Base-by-base conservation (phyloP, 179 eudicot genomes). In the Corrigiola litoralis region DNA sequence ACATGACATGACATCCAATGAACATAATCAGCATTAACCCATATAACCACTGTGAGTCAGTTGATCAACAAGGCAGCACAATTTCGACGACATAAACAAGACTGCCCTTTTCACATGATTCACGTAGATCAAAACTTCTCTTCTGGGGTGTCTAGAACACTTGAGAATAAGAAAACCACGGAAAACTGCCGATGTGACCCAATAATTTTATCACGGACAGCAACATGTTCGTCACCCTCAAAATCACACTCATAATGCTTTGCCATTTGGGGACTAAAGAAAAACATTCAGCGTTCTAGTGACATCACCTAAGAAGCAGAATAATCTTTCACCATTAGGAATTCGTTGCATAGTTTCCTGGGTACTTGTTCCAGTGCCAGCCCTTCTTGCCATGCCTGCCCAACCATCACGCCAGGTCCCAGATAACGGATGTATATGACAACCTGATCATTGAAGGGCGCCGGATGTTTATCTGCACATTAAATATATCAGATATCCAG, bases 341-440 rank as follows among this genome's bases (percentile, higher is more conserved):
- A 78, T 76, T 90, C 92, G 61, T 73, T 58, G 46, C 83, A 90
- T 27, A 90, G 58, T 70, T 87, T 87, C 69, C 77, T 79, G 34
- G 92, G 97, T 17, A 87, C 76, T 73, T 87, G 87, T 27, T 90
- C 81, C 70, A 87, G 68, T 25, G 71, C 73, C 75, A 72, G 71
- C 59, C 97, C 95, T 76, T 90, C 95, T 72, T 87, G 95, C 97
- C 97, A 90, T 37, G 86, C 92, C 72, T 90, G 92, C 58, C 89
- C 89, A 1, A 85, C 85, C 82, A 84, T 48, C 10, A 90, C 95
- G 32, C 97, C 97, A 6, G 95, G 95, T 34, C 97, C 97, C 52
- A 85, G 72, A 53, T 85, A 85, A 5, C 95, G 89, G 67, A 90
- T 62, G 47, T 85, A 90, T 40, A 90, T 77, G 42, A 87, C 86